These are phyloP conservation scores for Wickerhamiella occidentalis DNA, from an alignment of 805 yeast genomes.

Conservation along the genomic window DNA sequence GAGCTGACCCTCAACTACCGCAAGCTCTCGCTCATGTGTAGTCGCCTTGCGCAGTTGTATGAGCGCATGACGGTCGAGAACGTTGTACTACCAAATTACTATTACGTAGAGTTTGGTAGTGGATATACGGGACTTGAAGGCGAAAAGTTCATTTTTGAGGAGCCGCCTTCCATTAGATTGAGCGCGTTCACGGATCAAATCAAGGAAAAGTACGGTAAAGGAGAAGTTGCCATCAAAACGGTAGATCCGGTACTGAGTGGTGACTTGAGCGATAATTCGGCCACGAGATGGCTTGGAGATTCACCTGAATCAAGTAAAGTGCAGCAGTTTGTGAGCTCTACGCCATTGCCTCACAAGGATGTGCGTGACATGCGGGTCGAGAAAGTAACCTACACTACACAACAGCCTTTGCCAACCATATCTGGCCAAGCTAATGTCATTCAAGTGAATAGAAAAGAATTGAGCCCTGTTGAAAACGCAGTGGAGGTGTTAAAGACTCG, in stretches of 20 bases:
- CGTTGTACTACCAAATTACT: constrained; percentile 4
- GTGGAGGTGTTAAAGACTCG: neutral
- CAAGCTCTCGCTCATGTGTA: neutral
- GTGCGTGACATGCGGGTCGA: constrained; percentile 5
- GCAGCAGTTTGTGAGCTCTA: neutral
- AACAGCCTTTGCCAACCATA: constrained; percentile 4
- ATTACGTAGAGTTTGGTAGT: neutral
- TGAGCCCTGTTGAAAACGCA: constrained; percentile 3
- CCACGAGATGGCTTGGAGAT: constrained; percentile 2
- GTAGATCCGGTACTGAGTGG: neutral
- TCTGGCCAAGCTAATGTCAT: neutral
- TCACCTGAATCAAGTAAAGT: neutral
- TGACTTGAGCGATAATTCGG: neutral
- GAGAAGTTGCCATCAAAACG: neutral
- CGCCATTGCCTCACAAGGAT: constrained; percentile 5
- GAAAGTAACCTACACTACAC: neutral
- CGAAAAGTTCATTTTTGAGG: constrained; percentile 1
- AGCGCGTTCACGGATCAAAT: constrained; percentile 2
- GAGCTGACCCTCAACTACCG: neutral
- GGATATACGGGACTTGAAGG: neutral
- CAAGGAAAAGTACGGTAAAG: neutral
- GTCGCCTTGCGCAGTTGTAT: neutral
- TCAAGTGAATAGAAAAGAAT: neutral
- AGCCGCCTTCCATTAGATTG: neutral
- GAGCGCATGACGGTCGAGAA: neutral